These are phyloP conservation scores for Russula earlei DNA, from an alignment of 768 basidiomycete species.

Conservation along the genomic window DNA sequence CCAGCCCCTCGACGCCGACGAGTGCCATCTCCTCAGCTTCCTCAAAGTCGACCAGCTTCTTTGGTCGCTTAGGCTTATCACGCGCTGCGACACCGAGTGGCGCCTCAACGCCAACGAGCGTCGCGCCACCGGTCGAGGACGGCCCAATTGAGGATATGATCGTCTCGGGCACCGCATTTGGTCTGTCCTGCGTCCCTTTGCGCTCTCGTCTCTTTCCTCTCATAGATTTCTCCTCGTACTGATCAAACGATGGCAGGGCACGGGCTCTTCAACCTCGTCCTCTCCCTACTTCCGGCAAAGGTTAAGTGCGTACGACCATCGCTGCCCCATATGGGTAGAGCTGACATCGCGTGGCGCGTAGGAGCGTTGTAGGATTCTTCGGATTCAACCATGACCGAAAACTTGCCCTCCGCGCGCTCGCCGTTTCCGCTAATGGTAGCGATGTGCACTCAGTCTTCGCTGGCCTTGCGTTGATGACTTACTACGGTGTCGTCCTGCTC, in stretches of 20 bases:
- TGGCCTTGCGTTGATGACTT: conserved; percentile 75
- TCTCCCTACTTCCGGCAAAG: conserved; percentile 65
- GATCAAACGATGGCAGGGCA: conserved; percentile 21
- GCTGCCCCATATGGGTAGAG: not conserved
- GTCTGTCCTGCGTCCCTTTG: conserved; percentile 25
- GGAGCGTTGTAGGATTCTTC: conserved; percentile 63
- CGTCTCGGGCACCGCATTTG: conserved; percentile 69
- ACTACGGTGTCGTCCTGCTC: conserved; percentile 61
- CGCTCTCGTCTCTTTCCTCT: not conserved
- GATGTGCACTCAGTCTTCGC: conserved; percentile 74
- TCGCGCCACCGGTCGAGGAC: conserved; percentile 24
- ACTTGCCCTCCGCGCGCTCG: conserved; percentile 57
- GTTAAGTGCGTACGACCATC: conserved; percentile 41
- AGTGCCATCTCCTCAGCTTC: conserved; percentile 8
- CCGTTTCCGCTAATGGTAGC: conserved; percentile 52
- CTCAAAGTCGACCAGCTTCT: conserved; percentile 20
- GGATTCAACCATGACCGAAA: conserved; percentile 67
- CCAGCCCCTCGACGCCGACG: conserved; percentile 19
- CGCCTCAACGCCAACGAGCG: conserved; percentile 6
- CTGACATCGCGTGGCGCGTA: conserved; percentile 22
- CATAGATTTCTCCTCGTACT: not conserved
- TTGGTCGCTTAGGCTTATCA: conserved; percentile 23
- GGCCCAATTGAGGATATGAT: conserved; percentile 65
- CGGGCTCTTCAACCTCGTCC: conserved; percentile 65
- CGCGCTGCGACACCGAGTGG: conserved; percentile 21